Conservation (phyloP, 2,329 filamentous ascomycete species). For the Diaporthe sp. region DNA sequence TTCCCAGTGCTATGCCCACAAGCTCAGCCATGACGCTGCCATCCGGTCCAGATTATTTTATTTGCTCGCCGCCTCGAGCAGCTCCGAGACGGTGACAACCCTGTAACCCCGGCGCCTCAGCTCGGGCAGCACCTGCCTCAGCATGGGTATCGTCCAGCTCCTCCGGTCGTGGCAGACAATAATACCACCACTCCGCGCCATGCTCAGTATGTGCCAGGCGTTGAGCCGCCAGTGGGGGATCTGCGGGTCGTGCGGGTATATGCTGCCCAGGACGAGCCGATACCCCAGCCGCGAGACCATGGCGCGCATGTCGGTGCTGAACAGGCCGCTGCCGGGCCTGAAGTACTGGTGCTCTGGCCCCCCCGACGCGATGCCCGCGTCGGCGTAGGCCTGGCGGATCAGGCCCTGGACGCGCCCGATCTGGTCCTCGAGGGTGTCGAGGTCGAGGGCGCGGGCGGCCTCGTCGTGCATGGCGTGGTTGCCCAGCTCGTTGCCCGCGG, state of each 20-base stretch:
- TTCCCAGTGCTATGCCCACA: not conserved
- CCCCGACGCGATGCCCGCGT: constrained; percentile 45
- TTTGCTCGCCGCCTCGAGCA: constrained; percentile 57
- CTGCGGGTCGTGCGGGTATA: constrained; percentile 94
- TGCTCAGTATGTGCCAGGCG: constrained; percentile 82
- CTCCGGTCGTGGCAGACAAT: constrained; percentile 89
- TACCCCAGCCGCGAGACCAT: constrained; percentile 72
- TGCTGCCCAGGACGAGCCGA: constrained; percentile 80
- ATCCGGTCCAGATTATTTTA: not conserved
- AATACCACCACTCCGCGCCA: constrained; percentile 80
- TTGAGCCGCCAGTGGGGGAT: constrained; percentile 77
- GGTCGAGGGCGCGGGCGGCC: constrained; percentile 71
- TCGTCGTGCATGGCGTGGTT: constrained; percentile 95
- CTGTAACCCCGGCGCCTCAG: constrained; percentile 75
- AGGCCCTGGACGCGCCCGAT: constrained; percentile 72
- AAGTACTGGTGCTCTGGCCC: constrained; percentile 73
- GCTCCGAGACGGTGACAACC: constrained; percentile 76
- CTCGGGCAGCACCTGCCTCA: constrained; percentile 77
- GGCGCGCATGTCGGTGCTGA: constrained; percentile 75
- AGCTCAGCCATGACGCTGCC: not conserved
- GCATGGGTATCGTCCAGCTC: constrained; percentile 85
- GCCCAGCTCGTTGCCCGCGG: constrained; percentile 75
- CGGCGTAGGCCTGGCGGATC: constrained; percentile 67
- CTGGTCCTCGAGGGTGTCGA: constrained; percentile 69
- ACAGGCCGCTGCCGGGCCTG: constrained; percentile 86